Conservation (phyloP, 2,329 filamentous ascomycete genomes). For the Pseudopithomyces maydicus region DNA sequence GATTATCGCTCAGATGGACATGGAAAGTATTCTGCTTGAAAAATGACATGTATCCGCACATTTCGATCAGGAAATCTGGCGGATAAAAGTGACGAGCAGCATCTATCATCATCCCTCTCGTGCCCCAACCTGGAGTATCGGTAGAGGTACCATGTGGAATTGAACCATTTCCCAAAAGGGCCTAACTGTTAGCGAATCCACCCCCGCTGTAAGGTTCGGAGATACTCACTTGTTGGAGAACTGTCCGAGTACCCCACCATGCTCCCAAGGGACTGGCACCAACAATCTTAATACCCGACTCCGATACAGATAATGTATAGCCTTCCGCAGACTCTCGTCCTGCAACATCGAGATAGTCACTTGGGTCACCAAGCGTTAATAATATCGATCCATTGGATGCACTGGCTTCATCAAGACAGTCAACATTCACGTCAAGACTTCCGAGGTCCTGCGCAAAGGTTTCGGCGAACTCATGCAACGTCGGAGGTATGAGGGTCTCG, state of each 20-base stretch:
- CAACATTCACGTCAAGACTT: slow-evolving; percentile 42
- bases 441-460: slow-evolving; percentile 50
- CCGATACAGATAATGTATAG: slow-evolving; percentile 47
- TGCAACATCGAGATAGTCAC: slow-evolving; percentile 49
- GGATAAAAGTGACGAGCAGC: slow-evolving; percentile 46
- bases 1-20: slow-evolving; percentile 52
- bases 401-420: slow-evolving; percentile 42
- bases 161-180: slow-evolving; percentile 27
- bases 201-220: neutral
- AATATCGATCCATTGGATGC: slow-evolving; percentile 38
- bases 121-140: slow-evolving; percentile 47
- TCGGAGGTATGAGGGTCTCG: slow-evolving; percentile 57
- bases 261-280: slow-evolving; percentile 47
- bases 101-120: slow-evolving; percentile 47
- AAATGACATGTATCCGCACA: slow-evolving; percentile 47
- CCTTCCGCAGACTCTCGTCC: slow-evolving; percentile 52
- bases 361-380: slow-evolving; percentile 44
- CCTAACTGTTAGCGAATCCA: neutral
- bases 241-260: slow-evolving; percentile 50
- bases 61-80: slow-evolving; percentile 41
- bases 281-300: slow-evolving; percentile 36
- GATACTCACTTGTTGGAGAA: slow-evolving; percentile 39
- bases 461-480: slow-evolving; percentile 49
- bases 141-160: slow-evolving; percentile 28
- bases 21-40: slow-evolving; percentile 53